Evolutionary conservation across 352 stramenopile genomes (phyloP), one percentile per base, ranked within the genome.

Genomic region (Globisporangium paroecandrum): DNA sequence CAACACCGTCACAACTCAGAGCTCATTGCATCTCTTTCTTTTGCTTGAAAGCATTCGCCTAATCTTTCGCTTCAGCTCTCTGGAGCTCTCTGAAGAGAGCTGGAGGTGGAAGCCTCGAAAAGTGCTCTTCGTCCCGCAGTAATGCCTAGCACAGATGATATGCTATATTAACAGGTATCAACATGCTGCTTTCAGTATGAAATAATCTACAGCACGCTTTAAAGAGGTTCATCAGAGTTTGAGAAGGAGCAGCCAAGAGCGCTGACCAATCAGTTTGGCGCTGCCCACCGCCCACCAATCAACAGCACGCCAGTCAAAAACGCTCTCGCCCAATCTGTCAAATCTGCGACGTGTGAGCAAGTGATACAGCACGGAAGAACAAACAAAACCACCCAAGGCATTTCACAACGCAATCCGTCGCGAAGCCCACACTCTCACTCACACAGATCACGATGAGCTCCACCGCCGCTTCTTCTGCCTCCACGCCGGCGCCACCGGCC

Each of bases 401-500:
- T 32, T 22, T 36, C 49, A 47, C 61, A 59, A 66, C 51, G 34
- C 62, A 61, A 66, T 43, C 47, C n/a, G 25, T 58, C 61, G 43
- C 63, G 20, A 62, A 57, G 8, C 34, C 24, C 34, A 34, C 49
- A 53, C 62, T 8, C 20, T 10, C 38, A 25, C 47, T 15, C 57
- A 32, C 29, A 46, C 15, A 55, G 22, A 27, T 27, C 32, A 66
- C 34, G 38, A 89, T 86, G 77, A 77, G 56, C 64, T 41, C 64
- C n/a, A 10, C 32, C 41, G 27, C 74, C 43, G 73, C 70, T 36
- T 5, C 53, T 38, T 58, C 53, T 58, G 25, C 54, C 20, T 18
- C 55, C 12, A 25, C 66, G 1, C 77, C 71, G 58, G 46, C 54
- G n/a, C n/a, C 61, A 7, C 64, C 64, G 20, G 27, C 58, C n/a